These are phyloP conservation scores for Pseudisothecium myosuroides DNA, from an alignment of 225 moss, liverwort and hornwort species.

Conservation along the genomic window DNA sequence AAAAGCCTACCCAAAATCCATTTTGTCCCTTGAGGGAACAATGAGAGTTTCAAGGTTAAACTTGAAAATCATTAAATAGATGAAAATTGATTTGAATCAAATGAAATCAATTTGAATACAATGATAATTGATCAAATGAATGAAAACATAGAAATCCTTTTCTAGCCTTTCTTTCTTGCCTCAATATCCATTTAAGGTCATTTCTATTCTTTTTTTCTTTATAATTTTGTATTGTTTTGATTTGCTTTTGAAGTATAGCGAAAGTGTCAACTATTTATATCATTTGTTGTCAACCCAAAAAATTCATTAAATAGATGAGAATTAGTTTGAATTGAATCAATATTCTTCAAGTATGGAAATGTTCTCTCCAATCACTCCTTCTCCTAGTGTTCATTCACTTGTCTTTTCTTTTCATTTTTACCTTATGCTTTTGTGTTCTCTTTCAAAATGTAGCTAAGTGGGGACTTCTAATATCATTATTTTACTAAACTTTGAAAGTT, in stretches of 20 bases:
- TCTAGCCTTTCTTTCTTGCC: neutral
- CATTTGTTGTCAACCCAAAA: neutral
- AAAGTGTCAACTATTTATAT: neutral
- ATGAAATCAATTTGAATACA: neutral
- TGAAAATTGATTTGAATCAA: neutral
- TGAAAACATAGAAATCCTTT: neutral
- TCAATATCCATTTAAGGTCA: neutral
- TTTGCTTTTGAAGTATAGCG: neutral
- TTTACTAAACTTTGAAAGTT: neutral
- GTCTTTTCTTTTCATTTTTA: neutral
- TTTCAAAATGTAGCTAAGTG: neutral
- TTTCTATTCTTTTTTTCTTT: too few species aligned
- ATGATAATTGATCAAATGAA: neutral
- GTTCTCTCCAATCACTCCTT: neutral
- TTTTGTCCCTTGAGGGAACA: too few species aligned
- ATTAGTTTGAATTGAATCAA: neutral
- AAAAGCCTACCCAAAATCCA: too few species aligned
- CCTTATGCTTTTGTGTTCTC: neutral
- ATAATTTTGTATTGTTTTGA: neutral
- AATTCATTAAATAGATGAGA: neutral
- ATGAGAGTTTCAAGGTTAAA: too few species aligned
- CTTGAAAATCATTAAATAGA: neutral
- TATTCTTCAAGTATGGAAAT: neutral
- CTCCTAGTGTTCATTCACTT: neutral
- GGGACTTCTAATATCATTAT: neutral